Base-by-base conservation (phyloP, 164 flowering plant species). In the Berberis vulgaris region DNA sequence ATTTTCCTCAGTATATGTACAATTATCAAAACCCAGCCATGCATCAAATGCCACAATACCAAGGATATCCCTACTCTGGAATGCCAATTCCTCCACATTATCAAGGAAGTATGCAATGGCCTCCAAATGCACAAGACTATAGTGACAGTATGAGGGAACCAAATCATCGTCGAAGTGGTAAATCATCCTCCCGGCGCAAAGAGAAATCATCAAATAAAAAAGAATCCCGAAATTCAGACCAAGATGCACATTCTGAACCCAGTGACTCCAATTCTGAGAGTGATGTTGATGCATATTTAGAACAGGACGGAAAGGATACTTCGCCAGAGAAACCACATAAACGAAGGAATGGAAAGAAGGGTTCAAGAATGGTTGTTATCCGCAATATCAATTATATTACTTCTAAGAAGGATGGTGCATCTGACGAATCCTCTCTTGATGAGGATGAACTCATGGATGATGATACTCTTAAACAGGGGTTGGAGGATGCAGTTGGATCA, bases 381-480 rank as follows among this genome's bases (percentile, higher is more conserved):
- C 95, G 91, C 54, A 92, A 92, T 65, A 86, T 92, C 38, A 92
- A 89, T 63, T 92, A 92, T 78, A 84, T 89, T 3, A 75, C 88
- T 65, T 82, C 97, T 1, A 80, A 73, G 65, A 74, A 26, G 26
- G 26, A 26, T 26, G 26, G 26, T 55, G 44, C 9, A 40, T 79
- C 87, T 54, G 84, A 80, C 26, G 84, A 76, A 45, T 72, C 63
- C 63, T 80, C 80, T 5, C 78, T 85, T 44, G 84, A 67, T 59
- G 89, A 86, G 61, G 86, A 80, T 68, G 92, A 74, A 47, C 65
- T 69, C 50, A 69, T 82, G 47, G 82, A 81, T 76, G 88, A 79
- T 45, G 82, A 80, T 62, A 76, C 81, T 44, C 72, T 85, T 50
- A 85, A 81, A 70, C 88, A 82, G 70, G 79, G 84, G 69, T 85